phyloP scores from a whole-genome alignment of 768 basidiomycete species.

The Lactifluus piperatus region DNA sequence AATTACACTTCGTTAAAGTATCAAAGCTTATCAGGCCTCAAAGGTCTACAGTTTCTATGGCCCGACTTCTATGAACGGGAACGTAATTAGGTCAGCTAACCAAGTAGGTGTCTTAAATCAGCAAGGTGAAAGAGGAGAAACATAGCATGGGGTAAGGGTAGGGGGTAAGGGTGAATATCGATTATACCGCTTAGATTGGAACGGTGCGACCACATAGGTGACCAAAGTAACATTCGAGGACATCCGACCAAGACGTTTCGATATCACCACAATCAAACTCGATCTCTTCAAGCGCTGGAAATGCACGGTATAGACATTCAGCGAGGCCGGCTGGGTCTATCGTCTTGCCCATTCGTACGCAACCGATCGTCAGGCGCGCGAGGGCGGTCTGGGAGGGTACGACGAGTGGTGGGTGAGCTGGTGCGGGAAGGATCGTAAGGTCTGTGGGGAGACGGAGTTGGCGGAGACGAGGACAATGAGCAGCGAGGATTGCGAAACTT shows the following conservation, averaged over 20 bases:
- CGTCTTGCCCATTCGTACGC: slow-evolving; percentile 15
- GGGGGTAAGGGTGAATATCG: not conserved
- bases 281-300: slow-evolving; percentile 11
- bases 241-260: slow-evolving; percentile 16
- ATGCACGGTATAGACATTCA: slow-evolving; percentile 16
- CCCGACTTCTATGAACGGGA: not conserved
- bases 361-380: slow-evolving; percentile 20
- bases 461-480: slow-evolving; percentile 21
- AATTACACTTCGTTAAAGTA: not conserved
- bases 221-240: slow-evolving; percentile 12
- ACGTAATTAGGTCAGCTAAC: not conserved
- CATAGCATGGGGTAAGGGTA: not conserved
- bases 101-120: not conserved
- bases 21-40: not conserved
- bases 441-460: slow-evolving; percentile 22
- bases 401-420: not conserved
- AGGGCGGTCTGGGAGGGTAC: slow-evolving; percentile 16
- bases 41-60: slow-evolving; percentile 1
- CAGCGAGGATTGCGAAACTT: slow-evolving; percentile 21
- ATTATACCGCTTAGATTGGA: not conserved
- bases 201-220: slow-evolving; percentile 3
- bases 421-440: slow-evolving; percentile 5
- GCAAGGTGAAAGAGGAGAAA: not conserved
- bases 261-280: slow-evolving; percentile 17
- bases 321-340: slow-evolving; percentile 15